These are phyloP conservation scores for Diaporthe citriasiana DNA, from an alignment of 2,329 filamentous ascomycete genomes.

Conservation along the genomic window DNA sequence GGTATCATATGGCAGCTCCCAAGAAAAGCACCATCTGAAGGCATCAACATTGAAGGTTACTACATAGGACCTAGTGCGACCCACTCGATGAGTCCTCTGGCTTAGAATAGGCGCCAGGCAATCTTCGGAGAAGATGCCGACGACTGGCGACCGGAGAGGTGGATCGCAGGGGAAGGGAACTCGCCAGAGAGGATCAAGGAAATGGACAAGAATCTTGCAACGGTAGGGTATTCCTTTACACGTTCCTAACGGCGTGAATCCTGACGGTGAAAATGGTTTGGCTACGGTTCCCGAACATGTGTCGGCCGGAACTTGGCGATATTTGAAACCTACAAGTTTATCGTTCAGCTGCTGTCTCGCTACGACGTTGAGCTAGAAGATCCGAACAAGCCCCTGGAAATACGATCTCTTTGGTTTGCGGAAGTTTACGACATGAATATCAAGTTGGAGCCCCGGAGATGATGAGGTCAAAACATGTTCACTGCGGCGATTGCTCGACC, in stretches of 20 bases:
- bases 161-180: slow-evolving; percentile 4
- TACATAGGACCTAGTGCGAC: background rate
- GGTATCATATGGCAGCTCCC: slow-evolving; percentile 16
- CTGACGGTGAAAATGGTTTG: background rate
- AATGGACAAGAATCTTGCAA: slow-evolving; percentile 21
- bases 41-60: background rate
- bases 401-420: slow-evolving; percentile 19
- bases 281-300: slow-evolving; percentile 9
- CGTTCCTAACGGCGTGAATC: too few species aligned
- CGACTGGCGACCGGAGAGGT: slow-evolving; percentile 12
- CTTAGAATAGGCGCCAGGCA: background rate
- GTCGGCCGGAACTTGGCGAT: background rate
- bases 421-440: slow-evolving; percentile 5
- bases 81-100: background rate
- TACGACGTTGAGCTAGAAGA: slow-evolving; percentile 3
- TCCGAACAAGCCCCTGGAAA: background rate
- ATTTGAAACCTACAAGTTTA: slow-evolving; percentile 10
- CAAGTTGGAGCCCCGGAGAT: background rate
- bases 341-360: background rate
- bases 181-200: background rate
- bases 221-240: background rate
- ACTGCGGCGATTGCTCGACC: background rate
- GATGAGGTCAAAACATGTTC: too few species aligned
- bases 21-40: background rate
- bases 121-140: background rate